Base-by-base conservation (phyloP, 768 basidiomycete genomes). In the Boletales sp. region DNA sequence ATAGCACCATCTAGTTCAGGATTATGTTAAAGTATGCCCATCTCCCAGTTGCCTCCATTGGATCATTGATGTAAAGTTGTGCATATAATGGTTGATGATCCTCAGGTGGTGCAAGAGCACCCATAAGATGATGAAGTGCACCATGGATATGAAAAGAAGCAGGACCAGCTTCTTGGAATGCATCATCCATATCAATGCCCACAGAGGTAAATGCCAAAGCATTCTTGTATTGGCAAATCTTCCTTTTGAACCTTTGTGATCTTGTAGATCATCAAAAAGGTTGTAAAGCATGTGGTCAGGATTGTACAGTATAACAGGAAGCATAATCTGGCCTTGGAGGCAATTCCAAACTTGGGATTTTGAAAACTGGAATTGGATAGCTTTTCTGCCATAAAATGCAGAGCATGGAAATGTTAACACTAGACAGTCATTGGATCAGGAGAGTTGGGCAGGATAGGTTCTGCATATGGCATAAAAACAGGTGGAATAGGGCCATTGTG, bases 51-150 rank as follows among this genome's bases (percentile, higher is more conserved):
- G 75, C 74, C 2, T 56, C 63, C 1, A 48, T 32, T 6, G 73
- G 65, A 47, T 78, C 74, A 59, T 72, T 65, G 3, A 77, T 62
- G 42, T 74, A 76, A 0, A 77, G 63, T 44, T 79, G 75, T 1
- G 72, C 66, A 63, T 71, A 77, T 0, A 45, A 30, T 0, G 74
- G 69, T 0, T 30, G 31, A 4, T 37, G 15, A 2, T 54, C 63
- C 15, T 43, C 38, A 0, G 45, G 9, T 21, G 74, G 66, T 0
- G 4, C 51, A 0, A 79, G 58, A 6, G 67, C 46, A 0, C 74
- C 74, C 12, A 68, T 60, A 0, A 44, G 44, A 55, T 79, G 74
- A 41, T 57, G 60, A 0, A 78, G 69, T 36, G 69, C 57, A 0
- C 70, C 72, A 56, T 58, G 64, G 5, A 77, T 67, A 0, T 53